Percentiles rank a stretch among this genome's conserved stretches.
These are phyloP conservation scores for Gamsiella multidivaricata DNA, from an alignment of 192 early-diverging fungal species.

Conservation along the genomic window DNA sequence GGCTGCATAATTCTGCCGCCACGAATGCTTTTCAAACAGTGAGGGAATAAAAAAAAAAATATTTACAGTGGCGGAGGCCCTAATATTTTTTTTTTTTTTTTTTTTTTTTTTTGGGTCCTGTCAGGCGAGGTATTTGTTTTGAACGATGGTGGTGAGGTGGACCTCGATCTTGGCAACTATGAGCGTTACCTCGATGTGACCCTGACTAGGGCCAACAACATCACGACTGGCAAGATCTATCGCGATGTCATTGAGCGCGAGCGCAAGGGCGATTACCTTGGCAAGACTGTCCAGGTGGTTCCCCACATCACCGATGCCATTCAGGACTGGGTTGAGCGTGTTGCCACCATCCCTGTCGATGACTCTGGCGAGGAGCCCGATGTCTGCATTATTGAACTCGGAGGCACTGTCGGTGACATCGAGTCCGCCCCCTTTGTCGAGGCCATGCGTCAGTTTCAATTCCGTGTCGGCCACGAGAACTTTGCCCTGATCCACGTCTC, in stretches of 20 bases:
- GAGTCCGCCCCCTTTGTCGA: constrained; percentile 99
- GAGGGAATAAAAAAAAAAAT: not conserved
- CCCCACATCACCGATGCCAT: constrained; percentile 98
- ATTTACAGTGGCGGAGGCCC: constrained; percentile 1
- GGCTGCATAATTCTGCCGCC: not conserved
- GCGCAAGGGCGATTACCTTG: constrained; percentile 95
- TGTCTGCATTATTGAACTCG: constrained; percentile 97
- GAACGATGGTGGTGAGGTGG: constrained; percentile 98
- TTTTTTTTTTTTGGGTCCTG: not conserved
- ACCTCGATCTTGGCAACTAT: constrained; percentile 99
- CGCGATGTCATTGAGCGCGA: constrained; percentile 95
- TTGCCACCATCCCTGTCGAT: constrained; percentile 88
- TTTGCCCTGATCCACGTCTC: constrained; percentile 98
- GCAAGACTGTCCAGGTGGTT: constrained; percentile 99
- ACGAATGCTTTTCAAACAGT: not conserved
- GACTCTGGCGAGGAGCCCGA: constrained; percentile 85
- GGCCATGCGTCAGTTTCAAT: constrained; percentile 99
- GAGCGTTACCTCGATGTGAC: constrained; percentile 97
- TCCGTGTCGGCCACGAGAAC: constrained; percentile 98
- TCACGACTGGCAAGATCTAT: constrained; percentile 99
- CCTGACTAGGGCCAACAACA: constrained; percentile 96
- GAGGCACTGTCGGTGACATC: constrained; percentile 99
- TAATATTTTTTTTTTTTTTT: constrained; percentile 1
- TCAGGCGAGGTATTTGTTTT: constrained; percentile 98
- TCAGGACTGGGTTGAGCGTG: constrained; percentile 98